Evolutionary conservation across 495 filamentous ascomycete genomes (phyloP), one percentile per base, ranked within the genome.

Genomic region (Xylaria bambusicola): DNA sequence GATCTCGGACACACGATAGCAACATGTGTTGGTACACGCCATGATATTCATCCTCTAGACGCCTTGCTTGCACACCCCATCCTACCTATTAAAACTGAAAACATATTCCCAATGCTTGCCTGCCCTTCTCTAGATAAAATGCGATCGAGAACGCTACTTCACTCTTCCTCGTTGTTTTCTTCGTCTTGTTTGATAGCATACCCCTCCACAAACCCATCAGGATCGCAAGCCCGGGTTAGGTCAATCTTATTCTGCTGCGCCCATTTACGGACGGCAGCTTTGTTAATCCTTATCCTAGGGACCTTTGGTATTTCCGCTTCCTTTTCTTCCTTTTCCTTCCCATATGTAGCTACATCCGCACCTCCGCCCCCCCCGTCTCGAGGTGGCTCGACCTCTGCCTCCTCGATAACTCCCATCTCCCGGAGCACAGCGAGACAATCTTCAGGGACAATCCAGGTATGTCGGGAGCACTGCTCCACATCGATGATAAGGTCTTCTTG

Each of bases 381-480:
- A 45, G 80, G 76, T 0, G 76, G 74, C 0, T 75, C 76, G 9
- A 67, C 74, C 0, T 70, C 79, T 3, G 79, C 80, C n/a, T 84
- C 77, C 59, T 90, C 87, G 33, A 87, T 76, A 31, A 93, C 80
- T 6, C 82, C 86, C 88, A 95, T 90, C 29, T 88, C 86, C 58
- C 88, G 84, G 31, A 95, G 76, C 24, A 91, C 83, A n/a, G 77
- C 80, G 38, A 95, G 80, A 27, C 92, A 88, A 72, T 97, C 93
- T 46, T 96, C 92, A 3, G 84, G 82, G 52, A 85, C 73, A 69
- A 97, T 92, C 73, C 88, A 93, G 3, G 90, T 95, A 21, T 80
- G 84, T 49, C 66, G 64, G 60, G 75, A 78, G 65, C 77, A 77
- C 21, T 75, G 67, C 1, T 74, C 62, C 26, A 81, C 59, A 24